Evolutionary conservation across 1,284 basidiomycete genomes (phyloP), one percentile per base, ranked within the genome.

Genomic region (Hypsizygus ulmarius): DNA sequence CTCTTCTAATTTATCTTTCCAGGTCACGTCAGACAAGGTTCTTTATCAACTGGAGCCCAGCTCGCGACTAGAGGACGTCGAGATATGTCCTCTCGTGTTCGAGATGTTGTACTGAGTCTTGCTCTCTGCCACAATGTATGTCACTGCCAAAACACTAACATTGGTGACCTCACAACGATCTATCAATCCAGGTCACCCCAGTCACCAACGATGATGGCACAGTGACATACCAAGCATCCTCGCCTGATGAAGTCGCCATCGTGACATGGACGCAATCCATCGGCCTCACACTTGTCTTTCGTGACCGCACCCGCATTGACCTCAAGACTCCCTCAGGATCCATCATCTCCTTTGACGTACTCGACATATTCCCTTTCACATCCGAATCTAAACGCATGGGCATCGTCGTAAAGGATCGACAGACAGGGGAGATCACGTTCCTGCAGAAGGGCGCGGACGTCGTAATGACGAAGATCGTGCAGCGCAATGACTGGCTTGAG

Each of bases 381-480:
- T 97, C 93, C 3, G 97, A 98, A 65, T 94, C 93, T 0, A 99
- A 99, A 67, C 90, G 97, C 16, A 99, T 99, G 97, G 94, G 96
- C 15, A 98, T 99, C 60, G 80, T 99, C 56, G 87, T 99, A 11
- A 85, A 89, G 15, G 94, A 98, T 45, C 67, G 73, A 0, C 71
- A 77, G 27, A 78, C 82, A 0, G 84, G 87, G 35, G 91, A 95
- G 50, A 84, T 95, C 46, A 83, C 77, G 1, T 99, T 99, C 68
- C 75, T 96, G 52, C 92, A 98, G 64, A 99, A 99, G 65, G 97
- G 97, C 9, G 97, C 96, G 0, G 97, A 99, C 61, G 93, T 95
- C 3, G 93, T 99, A 45, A 99, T 99, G 96, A 77, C 87, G 28
- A 81, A 77, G 57, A 94, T 99, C 47, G 96, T 99, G 15, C 91